Conservation (phyloP, 129 eudicot species). For the Flaveria bidentis region DNA sequence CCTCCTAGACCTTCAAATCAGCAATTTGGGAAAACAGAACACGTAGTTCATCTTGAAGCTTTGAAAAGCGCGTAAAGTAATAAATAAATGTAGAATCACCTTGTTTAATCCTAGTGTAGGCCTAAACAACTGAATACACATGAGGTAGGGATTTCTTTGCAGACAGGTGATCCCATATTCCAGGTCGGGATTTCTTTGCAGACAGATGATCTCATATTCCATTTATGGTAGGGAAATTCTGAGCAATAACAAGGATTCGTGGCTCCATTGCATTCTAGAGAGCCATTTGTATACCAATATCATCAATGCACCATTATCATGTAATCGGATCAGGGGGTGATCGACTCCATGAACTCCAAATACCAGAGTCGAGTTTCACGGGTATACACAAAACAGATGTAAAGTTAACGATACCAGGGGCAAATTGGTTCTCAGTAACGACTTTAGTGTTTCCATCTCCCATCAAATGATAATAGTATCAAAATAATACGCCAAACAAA, state of each 20-base stretch:
- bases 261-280: not conserved
- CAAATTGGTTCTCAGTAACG: not conserved
- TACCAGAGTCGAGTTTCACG: not conserved
- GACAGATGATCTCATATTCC: not conserved
- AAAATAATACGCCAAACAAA: too few species aligned
- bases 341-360: not conserved
- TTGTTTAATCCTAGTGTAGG: not conserved
- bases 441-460: too few species aligned
- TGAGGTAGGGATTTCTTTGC: not conserved
- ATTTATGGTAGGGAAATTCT: not conserved
- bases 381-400: not conserved
- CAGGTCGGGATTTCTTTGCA: not conserved
- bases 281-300: not conserved
- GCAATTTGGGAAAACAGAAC: not conserved
- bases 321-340: not conserved
- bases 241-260: not conserved
- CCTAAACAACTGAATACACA: not conserved
- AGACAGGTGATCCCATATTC: too few species aligned
- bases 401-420: not conserved
- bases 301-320: not conserved
- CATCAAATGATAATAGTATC: too few species aligned
- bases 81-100: constrained; percentile 3
- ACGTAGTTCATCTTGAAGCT: not conserved
- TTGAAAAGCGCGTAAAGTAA: not conserved
- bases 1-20: not conserved